These are phyloP conservation scores for Kwoniella mangroviensis DNA, from an alignment of 768 basidiomycete genomes.

Conservation along the genomic window DNA sequence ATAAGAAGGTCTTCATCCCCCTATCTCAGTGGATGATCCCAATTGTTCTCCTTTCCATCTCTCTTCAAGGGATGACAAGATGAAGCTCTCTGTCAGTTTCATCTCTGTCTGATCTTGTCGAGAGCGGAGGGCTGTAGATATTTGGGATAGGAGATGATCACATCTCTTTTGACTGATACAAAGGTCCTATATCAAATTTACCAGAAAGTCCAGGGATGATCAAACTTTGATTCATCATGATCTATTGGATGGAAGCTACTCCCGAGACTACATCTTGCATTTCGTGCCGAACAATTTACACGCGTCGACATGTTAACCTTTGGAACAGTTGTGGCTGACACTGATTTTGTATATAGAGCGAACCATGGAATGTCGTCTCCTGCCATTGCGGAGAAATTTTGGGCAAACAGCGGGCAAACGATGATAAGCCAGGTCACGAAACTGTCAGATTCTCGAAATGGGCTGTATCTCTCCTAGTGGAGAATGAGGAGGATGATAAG, in stretches of 20 bases:
- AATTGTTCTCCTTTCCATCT: slow-evolving; percentile 52
- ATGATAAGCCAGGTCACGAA: slow-evolving; percentile 32
- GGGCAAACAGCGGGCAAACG: slow-evolving; percentile 59
- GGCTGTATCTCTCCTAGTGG: slow-evolving; percentile 71
- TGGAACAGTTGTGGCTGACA: neutral
- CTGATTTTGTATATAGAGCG: slow-evolving; percentile 57
- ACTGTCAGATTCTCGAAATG: slow-evolving; percentile 74
- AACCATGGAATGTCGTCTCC: slow-evolving; percentile 69
- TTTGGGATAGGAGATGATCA: slow-evolving; percentile 12
- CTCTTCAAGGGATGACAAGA: slow-evolving; percentile 23
- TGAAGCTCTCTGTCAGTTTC: slow-evolving; percentile 72
- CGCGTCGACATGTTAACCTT: too few species aligned
- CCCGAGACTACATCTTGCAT: slow-evolving; percentile 71
- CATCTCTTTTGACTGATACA: slow-evolving; percentile 83
- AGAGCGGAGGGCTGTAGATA: slow-evolving; percentile 24
- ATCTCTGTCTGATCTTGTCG: slow-evolving; percentile 12
- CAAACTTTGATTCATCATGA: slow-evolving; percentile 83
- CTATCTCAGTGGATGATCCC: slow-evolving; percentile 69
- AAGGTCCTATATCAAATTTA: slow-evolving; percentile 70
- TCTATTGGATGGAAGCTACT: slow-evolving; percentile 83
- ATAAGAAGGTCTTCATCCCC: slow-evolving; percentile 88
- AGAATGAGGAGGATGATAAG: slow-evolving; percentile 52
- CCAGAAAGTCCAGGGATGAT: slow-evolving; percentile 61
- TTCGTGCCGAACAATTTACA: too few species aligned
- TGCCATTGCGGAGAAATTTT: slow-evolving; percentile 84